Base-by-base conservation (phyloP, 805 yeast genomes). In the Barnettozyma sucrosica region DNA sequence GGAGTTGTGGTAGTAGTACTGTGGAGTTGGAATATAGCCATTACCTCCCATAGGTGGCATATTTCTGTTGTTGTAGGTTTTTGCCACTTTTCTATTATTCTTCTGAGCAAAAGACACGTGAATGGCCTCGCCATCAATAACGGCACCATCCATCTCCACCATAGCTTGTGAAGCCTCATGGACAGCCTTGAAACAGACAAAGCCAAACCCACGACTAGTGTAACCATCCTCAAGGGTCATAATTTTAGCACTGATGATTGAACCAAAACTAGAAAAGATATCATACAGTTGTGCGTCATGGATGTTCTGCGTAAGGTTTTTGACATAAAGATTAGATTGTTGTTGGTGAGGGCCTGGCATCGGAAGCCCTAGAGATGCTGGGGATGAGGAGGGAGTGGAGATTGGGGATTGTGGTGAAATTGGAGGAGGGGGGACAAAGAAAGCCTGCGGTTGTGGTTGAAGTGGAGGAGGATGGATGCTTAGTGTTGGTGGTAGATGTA, bases 51-150 rank as follows among this genome's bases (percentile, higher is more conserved):
- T 34, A 11, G 14, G 16, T 5, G 37, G 20, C 21, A 34, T 34
- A 11, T 18, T 16, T 37, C 41, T 37, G 41, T 23, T 23, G 18
- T n/a, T 37, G 41, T 34, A 34, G 14, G 37, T 14, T 28, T 24
- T 20, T 8, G 21, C 32, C 33, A 24, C 32, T 39, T 80, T 74
- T 61, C 77, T 81, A 61, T 80, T 77, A 68, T 80, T 80, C 65
- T 83, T 73, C 66, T 83, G 89, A 20, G 93, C 93, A 65, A 84
- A 77, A 33, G 89, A 82, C 43, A 86, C 89, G 55, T 72, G 75
- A 42, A 83, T 65, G 55, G 66, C 67, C 54, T 74, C 75, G 43
- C 81, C 83, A 56, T 70, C 70, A 48, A 79, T 60, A 50, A 70
- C 73, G 54, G 68, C 68, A 53, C 81, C 83, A 62, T 84, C 76